phyloP scores from a whole-genome alignment of 2,329 filamentous ascomycete genomes.

The Colletotrichum viniferum region DNA sequence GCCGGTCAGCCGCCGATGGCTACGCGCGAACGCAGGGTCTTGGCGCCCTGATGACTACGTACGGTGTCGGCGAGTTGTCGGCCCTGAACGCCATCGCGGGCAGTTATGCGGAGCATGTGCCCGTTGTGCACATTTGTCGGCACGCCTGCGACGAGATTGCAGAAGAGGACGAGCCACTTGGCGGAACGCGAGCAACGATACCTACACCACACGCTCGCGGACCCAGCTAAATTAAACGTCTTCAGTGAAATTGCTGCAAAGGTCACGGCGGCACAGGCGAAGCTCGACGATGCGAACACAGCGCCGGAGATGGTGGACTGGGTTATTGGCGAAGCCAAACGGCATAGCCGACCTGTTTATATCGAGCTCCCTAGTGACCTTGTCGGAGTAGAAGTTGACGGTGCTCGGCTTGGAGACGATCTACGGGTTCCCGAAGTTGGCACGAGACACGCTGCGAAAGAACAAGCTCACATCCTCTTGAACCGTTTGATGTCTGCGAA shows the following conservation, averaged over 20 bases:
- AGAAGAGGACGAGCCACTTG: slow-evolving; percentile 25
- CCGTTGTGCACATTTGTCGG: slow-evolving; percentile 66
- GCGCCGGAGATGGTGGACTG: slow-evolving; percentile 55
- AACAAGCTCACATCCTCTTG: not conserved
- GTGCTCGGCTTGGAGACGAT: not conserved
- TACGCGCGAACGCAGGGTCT: slow-evolving; percentile 60
- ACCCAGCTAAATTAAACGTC: slow-evolving; percentile 28
- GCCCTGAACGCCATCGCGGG: slow-evolving; percentile 64
- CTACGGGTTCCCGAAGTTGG: not conserved
- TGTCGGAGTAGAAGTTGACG: slow-evolving; percentile 35
- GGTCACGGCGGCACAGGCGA: slow-evolving; percentile 54
- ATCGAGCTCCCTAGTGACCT: slow-evolving; percentile 60
- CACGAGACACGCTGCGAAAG: not conserved
- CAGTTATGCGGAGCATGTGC: slow-evolving; percentile 59
- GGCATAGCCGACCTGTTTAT: slow-evolving; percentile 59
- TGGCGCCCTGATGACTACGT: slow-evolving; percentile 58
- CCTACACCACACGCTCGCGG: not conserved
- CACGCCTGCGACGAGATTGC: slow-evolving; percentile 47
- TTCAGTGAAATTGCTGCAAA: slow-evolving; percentile 52
- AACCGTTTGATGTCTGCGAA: not conserved
- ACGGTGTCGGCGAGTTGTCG: slow-evolving; percentile 62
- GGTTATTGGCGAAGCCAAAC: slow-evolving; percentile 51
- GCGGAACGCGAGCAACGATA: not conserved
- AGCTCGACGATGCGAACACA: slow-evolving; percentile 45
- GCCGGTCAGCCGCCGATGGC: slow-evolving; percentile 62